Conservation (phyloP, 2,329 filamentous ascomycete genomes). For the Mycosphaerella arachidis region DNA sequence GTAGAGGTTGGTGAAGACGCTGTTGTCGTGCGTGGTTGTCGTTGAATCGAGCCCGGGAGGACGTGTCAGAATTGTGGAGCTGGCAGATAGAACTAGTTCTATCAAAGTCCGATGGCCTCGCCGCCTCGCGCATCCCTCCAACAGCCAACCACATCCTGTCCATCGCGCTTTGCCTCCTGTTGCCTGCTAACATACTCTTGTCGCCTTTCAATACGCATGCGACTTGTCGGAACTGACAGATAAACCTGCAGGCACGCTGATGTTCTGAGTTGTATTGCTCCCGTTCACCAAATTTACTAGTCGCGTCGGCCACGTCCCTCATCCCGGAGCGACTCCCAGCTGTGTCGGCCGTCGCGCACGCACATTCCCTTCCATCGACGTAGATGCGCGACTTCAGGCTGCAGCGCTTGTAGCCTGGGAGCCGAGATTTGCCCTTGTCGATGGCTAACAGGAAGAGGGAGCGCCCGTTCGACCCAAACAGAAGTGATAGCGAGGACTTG, state of each 20-base stretch:
- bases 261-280: not conserved
- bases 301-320: not conserved
- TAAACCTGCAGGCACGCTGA: not conserved
- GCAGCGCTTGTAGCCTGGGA: slow-evolving; percentile 4
- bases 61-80: not conserved
- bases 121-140: not conserved
- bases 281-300: too few species aligned
- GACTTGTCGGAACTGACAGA: not conserved
- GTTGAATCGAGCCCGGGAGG: not conserved
- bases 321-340: not conserved
- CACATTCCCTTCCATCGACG: not conserved
- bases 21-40: not conserved
- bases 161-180: not conserved
- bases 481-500: slow-evolving; percentile 35
- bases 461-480: slow-evolving; percentile 35
- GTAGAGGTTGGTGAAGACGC: not conserved
- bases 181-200: not conserved
- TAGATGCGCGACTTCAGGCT: not conserved
- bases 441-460: slow-evolving; percentile 35
- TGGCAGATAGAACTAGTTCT: not conserved
- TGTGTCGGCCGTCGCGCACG: not conserved
- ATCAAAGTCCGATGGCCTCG: not conserved
- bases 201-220: not conserved
- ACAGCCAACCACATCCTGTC: not conserved
- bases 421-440: not conserved